Evolutionary conservation across 192 early-diverging fungal genomes (phyloP), one percentile per base, ranked within the genome.

Genomic region (Cladochytrium replicatum): DNA sequence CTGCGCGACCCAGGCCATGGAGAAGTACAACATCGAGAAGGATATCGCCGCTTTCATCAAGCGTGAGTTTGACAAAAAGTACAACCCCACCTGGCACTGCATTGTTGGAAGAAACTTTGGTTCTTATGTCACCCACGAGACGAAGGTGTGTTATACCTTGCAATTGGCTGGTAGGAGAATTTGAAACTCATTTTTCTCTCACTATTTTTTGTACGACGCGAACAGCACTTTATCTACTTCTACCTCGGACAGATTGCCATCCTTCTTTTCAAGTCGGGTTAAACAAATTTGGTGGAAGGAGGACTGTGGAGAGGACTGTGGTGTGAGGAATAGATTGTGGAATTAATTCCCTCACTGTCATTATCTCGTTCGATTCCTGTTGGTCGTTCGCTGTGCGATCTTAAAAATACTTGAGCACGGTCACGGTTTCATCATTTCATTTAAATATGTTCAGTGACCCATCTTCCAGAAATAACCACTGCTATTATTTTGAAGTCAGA

Each of bases 101-200:
- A 88, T 99, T 44, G 96, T 99, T 32, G 96, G 96, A 45, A 79
- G 92, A 50, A 97, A 92, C 82, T 99, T 97, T 88, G 96, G 93
- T 31, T 94, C 91, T 29, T 95, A 90, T 55, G 96, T 97, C 13
- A 97, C 96, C 23, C 93, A 99, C 54, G 95, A 80, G 54, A 80
- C 78, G 21, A 80, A 78, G 72, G 77, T 84, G 46, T n/a, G 42
- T 48, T 25, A n/a, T 41, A 30, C n/a, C n/a, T n/a, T n/a, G n/a
- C n/a, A n/a, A n/a, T n/a, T n/a, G n/a, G n/a, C n/a, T n/a, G n/a
- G n/a, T n/a, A 8, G 8, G n/a, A n/a, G 57, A 22, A 0, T 24
- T 54, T 46, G 9, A 28, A 30, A 19, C 43, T 21, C 13, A 44
- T 2, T 52, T 6, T 6, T 29, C 5, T 63, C 9, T 29, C 4